Evolutionary conservation across 352 stramenopile species (phyloP).

Genomic region (Globisporangium camurandrum): DNA sequence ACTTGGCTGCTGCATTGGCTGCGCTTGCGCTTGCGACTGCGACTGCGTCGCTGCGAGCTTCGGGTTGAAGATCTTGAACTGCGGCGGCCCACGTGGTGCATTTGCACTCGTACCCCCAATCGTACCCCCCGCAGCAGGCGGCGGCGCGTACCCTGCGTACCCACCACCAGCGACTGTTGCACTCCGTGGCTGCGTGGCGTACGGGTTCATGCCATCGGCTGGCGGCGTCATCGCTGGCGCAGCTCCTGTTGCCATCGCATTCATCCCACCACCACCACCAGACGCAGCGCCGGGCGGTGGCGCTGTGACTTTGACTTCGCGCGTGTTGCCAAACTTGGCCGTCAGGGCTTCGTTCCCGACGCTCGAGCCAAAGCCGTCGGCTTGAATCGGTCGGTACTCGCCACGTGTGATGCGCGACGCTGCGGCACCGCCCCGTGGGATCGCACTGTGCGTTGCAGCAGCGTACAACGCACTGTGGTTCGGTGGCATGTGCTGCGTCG

Average conservation of each 20-base stretch:
- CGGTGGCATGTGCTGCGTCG: constrained; percentile 7
- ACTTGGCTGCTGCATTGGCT: too few species aligned
- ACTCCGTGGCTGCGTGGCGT: constrained; percentile 28
- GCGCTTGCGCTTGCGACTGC: constrained; percentile 14
- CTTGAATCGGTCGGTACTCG: constrained; percentile 80
- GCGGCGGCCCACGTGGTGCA: constrained; percentile 30
- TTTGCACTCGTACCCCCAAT: too few species aligned
- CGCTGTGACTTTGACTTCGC: constrained; percentile 69
- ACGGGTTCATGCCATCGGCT: constrained; percentile 43
- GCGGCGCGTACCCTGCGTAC: constrained; percentile 18
- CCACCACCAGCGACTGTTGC: constrained; percentile 17
- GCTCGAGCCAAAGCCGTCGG: constrained; percentile 84
- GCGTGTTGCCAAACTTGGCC: constrained; percentile 86
- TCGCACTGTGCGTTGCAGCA: constrained; percentile 73
- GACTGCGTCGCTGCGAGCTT: constrained; percentile 51
- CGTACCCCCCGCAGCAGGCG: constrained; percentile 2
- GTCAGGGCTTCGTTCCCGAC: constrained; percentile 85
- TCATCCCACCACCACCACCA: constrained; percentile 9
- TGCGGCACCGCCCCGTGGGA: constrained; percentile 40
- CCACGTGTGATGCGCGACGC: constrained; percentile 48
- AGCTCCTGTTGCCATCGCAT: constrained; percentile 2
- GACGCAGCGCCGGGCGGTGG: constrained; percentile 61
- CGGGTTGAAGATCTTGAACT: constrained; percentile 88
- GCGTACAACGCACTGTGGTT: constrained; percentile 61
- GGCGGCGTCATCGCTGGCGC: constrained; percentile 9